A percentile compares a stretch with the other conserved stretches of the same genome.
Evolutionary conservation across 2,329 filamentous ascomycete species (phyloP).

Genomic region (Calycina herbarum): DNA sequence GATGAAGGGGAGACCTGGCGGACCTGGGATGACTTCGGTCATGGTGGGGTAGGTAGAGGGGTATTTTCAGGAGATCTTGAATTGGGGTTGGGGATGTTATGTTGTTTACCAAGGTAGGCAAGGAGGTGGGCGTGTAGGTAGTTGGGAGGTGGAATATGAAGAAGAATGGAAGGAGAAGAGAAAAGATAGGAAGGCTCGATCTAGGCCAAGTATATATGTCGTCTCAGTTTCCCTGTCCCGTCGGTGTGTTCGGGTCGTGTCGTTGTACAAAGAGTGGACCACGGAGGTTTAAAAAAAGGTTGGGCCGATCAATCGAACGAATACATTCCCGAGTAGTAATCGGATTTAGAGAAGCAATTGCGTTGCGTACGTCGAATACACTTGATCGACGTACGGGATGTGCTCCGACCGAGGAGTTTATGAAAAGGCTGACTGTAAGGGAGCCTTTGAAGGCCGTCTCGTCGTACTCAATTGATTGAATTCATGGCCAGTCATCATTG

Average conservation of each 20-base stretch:
- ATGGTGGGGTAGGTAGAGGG: constrained; percentile 8
- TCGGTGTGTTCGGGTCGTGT: not conserved
- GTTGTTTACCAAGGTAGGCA: not conserved
- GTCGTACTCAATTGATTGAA: not conserved
- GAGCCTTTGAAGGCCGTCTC: not conserved
- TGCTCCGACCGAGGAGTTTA: not conserved
- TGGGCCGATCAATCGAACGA: not conserved
- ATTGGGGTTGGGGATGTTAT: not conserved
- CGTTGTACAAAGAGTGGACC: constrained; percentile 1
- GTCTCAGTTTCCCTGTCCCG: not conserved
- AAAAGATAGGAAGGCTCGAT: not conserved
- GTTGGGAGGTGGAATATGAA: not conserved
- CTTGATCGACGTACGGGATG: not conserved
- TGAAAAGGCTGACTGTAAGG: not conserved
- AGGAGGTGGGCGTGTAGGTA: not conserved
- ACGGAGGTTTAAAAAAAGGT: not conserved
- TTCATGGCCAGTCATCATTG: not conserved
- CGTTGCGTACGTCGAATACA: too few species aligned
- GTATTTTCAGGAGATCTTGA: not conserved
- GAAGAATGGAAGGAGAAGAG: not conserved
- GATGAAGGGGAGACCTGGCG: constrained; percentile 62
- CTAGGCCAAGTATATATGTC: constrained; percentile 9
- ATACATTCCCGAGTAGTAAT: not conserved
- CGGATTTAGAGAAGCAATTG: not conserved
- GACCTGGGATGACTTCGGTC: constrained; percentile 57